Conservation (phyloP, 2,329 filamentous ascomycete genomes). For the Nothophaeocryptopus gaeumannii region DNA sequence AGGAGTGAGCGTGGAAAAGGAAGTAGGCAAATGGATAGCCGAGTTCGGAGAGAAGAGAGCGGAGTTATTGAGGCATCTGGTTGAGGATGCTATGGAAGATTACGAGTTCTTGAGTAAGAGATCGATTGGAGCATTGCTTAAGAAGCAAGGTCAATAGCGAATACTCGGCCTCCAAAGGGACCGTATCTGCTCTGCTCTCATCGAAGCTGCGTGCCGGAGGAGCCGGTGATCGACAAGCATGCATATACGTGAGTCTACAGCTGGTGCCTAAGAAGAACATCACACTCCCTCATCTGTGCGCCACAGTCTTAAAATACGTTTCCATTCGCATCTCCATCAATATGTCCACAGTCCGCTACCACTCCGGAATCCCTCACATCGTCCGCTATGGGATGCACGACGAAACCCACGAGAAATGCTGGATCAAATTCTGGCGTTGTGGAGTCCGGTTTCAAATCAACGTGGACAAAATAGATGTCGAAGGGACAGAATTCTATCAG, state of each 20-base stretch:
- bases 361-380: constrained; percentile 10
- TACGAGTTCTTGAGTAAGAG: neutral
- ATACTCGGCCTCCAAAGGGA: too few species aligned
- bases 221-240: neutral
- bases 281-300: too few species aligned
- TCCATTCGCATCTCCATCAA: neutral
- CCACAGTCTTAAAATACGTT: too few species aligned
- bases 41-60: neutral
- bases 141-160: too few species aligned
- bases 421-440: constrained; percentile 9
- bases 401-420: constrained; percentile 7
- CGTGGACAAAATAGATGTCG: constrained; percentile 1
- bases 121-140: neutral
- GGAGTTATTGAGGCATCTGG: neutral
- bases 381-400: constrained; percentile 12
- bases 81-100: neutral
- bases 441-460: constrained; percentile 9
- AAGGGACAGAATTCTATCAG: constrained; percentile 11
- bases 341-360: constrained; percentile 11
- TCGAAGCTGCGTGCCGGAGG: too few species aligned
- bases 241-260: neutral
- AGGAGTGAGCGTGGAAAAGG: neutral
- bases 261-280: constrained; percentile 1
- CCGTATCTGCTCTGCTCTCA: too few species aligned
- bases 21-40: neutral